These are phyloP conservation scores for Pilasporangium apinafurcum DNA, from an alignment of 352 stramenopile genomes.

Conservation along the genomic window DNA sequence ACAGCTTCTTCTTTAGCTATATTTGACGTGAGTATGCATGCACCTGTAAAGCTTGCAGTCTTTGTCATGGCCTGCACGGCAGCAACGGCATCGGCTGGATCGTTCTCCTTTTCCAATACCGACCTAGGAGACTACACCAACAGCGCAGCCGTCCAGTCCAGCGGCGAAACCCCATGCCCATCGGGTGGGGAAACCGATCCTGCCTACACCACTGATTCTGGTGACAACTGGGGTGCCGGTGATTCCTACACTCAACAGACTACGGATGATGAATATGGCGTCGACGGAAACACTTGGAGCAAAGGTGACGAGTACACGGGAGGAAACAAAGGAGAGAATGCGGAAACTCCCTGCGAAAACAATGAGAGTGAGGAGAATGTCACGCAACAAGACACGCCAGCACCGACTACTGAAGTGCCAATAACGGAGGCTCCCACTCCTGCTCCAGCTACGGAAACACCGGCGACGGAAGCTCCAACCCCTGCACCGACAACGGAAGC, in stretches of 20 bases:
- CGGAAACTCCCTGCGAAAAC: background rate
- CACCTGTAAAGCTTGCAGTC: conserved; percentile 9
- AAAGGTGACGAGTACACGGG: too few relatives aligned
- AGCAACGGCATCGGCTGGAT: conserved; percentile 4
- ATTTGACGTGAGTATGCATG: conserved; percentile 4
- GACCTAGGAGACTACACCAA: background rate
- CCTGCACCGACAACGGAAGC: background rate
- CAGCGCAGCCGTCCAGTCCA: too few relatives aligned
- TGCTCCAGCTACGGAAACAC: conserved; percentile 1
- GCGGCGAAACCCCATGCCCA: too few relatives aligned
- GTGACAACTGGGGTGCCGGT: too few relatives aligned
- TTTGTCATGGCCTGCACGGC: conserved; percentile 5
- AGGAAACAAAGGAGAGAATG: too few relatives aligned
- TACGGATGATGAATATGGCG: too few relatives aligned
- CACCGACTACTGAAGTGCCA: background rate
- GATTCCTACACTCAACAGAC: too few relatives aligned
- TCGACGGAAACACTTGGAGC: too few relatives aligned
- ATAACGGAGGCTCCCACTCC: background rate
- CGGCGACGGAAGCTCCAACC: conserved; percentile 1
- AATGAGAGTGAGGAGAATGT: background rate
- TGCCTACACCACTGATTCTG: too few relatives aligned
- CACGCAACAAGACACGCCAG: background rate
- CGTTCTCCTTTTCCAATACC: background rate
- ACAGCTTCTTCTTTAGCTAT: background rate
- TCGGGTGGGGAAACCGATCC: too few relatives aligned